Evolutionary conservation across 495 filamentous ascomycete species (phyloP).

Genomic region (Penicillium malachiteum): DNA sequence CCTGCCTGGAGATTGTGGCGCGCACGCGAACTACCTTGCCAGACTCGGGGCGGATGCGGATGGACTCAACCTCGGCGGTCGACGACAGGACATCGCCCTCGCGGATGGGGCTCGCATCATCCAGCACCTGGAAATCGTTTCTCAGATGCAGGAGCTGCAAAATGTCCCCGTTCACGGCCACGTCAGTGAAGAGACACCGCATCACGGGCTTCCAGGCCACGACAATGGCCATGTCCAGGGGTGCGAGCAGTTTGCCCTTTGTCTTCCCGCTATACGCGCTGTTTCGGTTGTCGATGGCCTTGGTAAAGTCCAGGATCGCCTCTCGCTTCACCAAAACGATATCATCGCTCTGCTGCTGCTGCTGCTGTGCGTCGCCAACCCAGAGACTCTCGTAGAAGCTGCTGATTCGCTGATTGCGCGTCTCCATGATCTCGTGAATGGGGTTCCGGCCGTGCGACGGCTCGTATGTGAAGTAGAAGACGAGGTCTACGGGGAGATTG

Average conservation of each 20-base stretch:
- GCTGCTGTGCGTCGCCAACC: slow-evolving; percentile 92
- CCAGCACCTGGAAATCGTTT: slow-evolving; percentile 96
- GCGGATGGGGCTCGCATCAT: slow-evolving; percentile 89
- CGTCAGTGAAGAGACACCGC: slow-evolving; percentile 94
- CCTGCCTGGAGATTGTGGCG: slow-evolving; percentile 86
- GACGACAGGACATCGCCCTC: slow-evolving; percentile 91
- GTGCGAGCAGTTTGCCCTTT: slow-evolving; percentile 93
- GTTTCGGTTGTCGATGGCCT: slow-evolving; percentile 97
- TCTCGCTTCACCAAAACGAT: too few relatives aligned
- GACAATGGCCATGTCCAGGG: slow-evolving; percentile 99
- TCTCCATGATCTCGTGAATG: slow-evolving; percentile 91
- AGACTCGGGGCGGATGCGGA: slow-evolving; percentile 89
- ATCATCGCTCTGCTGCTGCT: slow-evolving; percentile 83
- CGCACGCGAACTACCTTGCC: slow-evolving; percentile 99
- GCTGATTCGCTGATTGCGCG: slow-evolving; percentile 93
- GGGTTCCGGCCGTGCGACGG: slow-evolving; percentile 93
- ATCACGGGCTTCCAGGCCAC: slow-evolving; percentile 99
- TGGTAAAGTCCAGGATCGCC: slow-evolving; percentile 95
- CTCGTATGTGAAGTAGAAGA: slow-evolving; percentile 84
- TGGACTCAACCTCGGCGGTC: slow-evolving; percentile 92
- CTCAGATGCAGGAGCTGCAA: slow-evolving; percentile 93
- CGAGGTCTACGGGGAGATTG: slow-evolving; percentile 73
- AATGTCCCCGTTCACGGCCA: slow-evolving; percentile 91
- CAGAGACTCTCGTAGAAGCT: slow-evolving; percentile 93
- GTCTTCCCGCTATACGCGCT: too few relatives aligned